Conservation (phyloP, 352 stramenopile genomes). For the Pythium volutum region DNA sequence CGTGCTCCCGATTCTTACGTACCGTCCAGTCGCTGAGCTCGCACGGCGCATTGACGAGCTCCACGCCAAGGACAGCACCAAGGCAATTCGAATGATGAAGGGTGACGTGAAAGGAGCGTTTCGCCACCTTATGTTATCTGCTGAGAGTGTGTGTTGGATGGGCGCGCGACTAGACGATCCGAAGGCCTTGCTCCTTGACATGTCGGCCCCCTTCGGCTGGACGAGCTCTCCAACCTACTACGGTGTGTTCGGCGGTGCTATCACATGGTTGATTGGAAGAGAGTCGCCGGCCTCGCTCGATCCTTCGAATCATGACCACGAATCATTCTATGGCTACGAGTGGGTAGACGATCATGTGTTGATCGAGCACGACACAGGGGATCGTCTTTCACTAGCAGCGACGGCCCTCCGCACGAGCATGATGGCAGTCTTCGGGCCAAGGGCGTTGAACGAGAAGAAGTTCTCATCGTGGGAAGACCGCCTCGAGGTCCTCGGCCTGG, state of each 20-base stretch:
- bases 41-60: background rate
- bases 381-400: too few species aligned
- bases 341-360: conserved; percentile 35
- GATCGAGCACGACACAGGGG: conserved; percentile 13
- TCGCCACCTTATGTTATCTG: background rate
- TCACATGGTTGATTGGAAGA: conserved; percentile 6
- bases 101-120: conserved; percentile 17
- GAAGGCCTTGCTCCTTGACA: background rate
- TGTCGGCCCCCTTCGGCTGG: conserved; percentile 15
- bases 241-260: conserved; percentile 11
- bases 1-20: background rate
- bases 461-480: conserved; percentile 20
- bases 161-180: background rate
- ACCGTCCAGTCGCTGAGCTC: background rate
- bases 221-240: conserved; percentile 15
- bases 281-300: conserved; percentile 2
- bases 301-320: background rate
- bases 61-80: too few species aligned
- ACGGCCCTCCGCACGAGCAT: too few species aligned
- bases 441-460: conserved; percentile 30
- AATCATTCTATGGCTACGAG: conserved; percentile 26
- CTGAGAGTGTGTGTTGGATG: background rate
- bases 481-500: conserved; percentile 18
- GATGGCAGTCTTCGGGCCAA: conserved; percentile 21
- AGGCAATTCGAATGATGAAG: conserved; percentile 14